Base-by-base conservation (phyloP, 257 asterid genomes). In the Dorcoceras hygrometricum region DNA sequence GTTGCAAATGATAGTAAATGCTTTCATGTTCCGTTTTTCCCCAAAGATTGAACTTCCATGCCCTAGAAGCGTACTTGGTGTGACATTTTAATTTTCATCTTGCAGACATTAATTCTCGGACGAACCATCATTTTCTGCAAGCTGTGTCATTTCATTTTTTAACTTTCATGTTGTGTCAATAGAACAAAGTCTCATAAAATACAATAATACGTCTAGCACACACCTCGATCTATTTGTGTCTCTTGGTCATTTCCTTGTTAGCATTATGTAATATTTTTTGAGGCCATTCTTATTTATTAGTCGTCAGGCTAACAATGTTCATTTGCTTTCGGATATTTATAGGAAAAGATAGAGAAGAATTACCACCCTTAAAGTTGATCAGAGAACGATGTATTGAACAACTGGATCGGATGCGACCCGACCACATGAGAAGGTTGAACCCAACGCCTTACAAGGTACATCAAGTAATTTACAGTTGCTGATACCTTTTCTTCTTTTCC, bases 391-490 rank as follows among this genome's bases (percentile, higher is more conserved):
- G 99, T 70, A 83, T 90, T 50, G 74, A 84, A 64, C 99, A 90
- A 55, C 79, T 94, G 70, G 92, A 81, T 36, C 89, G 71, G 71
- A 94, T 94, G 95, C 86, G 97, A 34, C 84, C 95, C 10, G 96
- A 94, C 78, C 99, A 94, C 84, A 90, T 94, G 99, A 81, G 99
- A 77, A 81, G 95, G 84, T 76, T 94, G 86, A 90, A 94, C 83
- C 99, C 97, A 6, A 94, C 99, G 26, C 96, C 99, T 54, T 94
- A 94, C 88, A 94, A 94, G 99, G 97, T 90, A 83, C 57, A 19
- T 5, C 22, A 5, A 19, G 9, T 46, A 61, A 46, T 68, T 36
- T 58, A 27, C 29, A 54, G 32, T 63, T 53, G 24, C 26, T 18
- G 43, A 24, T 28, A 31, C 68, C 59, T 59, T 4, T 46, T 43